Conservation (phyloP, 352 stramenopile species). For the Phytophthora vignae region DNA sequence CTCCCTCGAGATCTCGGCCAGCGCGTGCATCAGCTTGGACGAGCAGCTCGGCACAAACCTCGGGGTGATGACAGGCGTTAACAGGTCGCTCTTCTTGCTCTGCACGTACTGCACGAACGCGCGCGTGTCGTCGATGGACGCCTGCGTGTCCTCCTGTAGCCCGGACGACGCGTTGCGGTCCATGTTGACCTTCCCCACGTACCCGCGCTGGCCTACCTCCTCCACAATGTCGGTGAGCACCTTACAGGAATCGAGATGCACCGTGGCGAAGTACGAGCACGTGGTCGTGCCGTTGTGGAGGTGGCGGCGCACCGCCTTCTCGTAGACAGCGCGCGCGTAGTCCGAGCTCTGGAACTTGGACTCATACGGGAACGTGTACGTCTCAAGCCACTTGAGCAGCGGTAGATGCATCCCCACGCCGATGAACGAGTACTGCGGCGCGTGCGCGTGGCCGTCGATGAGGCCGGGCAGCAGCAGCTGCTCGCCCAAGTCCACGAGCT, state of each 20-base stretch:
- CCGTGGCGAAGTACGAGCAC: conserved; percentile 94
- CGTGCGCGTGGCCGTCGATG: conserved; percentile 94
- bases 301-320: conserved; percentile 87
- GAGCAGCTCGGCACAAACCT: conserved; percentile 93
- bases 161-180: conserved; percentile 90
- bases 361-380: conserved; percentile 95
- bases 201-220: conserved; percentile 88
- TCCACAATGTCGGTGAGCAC: conserved; percentile 89
- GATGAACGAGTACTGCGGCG: conserved; percentile 94
- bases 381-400: conserved; percentile 94
- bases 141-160: conserved; percentile 88
- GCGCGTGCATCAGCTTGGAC: conserved; percentile 80
- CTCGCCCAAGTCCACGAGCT: conserved; percentile 75
- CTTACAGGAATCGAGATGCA: conserved; percentile 93
- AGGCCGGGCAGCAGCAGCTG: conserved; percentile 93
- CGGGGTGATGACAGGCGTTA: conserved; percentile 93
- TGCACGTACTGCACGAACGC: conserved; percentile 90
- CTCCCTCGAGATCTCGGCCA: conserved; percentile 84
- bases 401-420: conserved; percentile 94
- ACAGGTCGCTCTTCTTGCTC: conserved; percentile 69
- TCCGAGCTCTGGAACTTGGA: conserved; percentile 68
- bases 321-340: conserved; percentile 88
- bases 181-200: conserved; percentile 97
- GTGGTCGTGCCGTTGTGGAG: conserved; percentile 93
- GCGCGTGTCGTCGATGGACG: conserved; percentile 85